These are phyloP conservation scores for Talaromyces adpressus DNA, from an alignment of 495 filamentous ascomycete species.

Conservation along the genomic window DNA sequence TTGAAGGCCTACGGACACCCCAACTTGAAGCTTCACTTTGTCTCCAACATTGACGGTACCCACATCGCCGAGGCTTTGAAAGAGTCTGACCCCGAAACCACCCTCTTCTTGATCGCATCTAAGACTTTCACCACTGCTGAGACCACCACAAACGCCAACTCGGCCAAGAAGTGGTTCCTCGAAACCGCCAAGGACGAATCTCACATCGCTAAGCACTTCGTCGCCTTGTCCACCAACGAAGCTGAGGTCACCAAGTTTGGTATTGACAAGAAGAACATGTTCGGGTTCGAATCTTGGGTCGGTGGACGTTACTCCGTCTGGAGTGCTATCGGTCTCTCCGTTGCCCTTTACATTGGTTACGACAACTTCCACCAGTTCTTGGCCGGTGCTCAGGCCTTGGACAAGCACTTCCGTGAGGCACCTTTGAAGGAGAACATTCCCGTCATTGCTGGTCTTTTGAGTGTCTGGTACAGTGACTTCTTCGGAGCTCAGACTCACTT, in stretches of 20 bases:
- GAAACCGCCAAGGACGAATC: conserved; percentile 67
- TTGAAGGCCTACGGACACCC: conserved; percentile 88
- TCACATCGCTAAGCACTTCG: conserved; percentile 94
- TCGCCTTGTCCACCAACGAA: conserved; percentile 95
- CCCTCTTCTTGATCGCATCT: conserved; percentile 93
- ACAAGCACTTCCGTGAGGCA: conserved; percentile 90
- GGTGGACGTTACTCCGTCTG: conserved; percentile 97
- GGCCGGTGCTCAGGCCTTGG: conserved; percentile 92
- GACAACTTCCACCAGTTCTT: conserved; percentile 98
- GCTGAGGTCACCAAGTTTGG: conserved; percentile 94
- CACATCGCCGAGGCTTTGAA: conserved; percentile 93
- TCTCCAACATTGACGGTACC: conserved; percentile 98
- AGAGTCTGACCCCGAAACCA: conserved; percentile 88
- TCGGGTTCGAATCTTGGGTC: conserved; percentile 96
- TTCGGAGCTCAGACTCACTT: conserved; percentile 96
- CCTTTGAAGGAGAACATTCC: conserved; percentile 95
- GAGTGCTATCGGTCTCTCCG: conserved; percentile 95
- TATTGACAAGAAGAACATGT: conserved; percentile 98
- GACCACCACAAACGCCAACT: conserved; percentile 93
- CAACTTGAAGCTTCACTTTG: conserved; percentile 86
- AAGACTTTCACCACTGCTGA: conserved; percentile 99
- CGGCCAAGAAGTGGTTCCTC: conserved; percentile 94
- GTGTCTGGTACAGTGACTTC: conserved; percentile 98
- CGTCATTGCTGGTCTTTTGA: conserved; percentile 81
- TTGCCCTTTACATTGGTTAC: conserved; percentile 88